These are phyloP conservation scores for Uncinocarpus reesii DNA, from an alignment of 2,329 filamentous ascomycete species.

Conservation along the genomic window DNA sequence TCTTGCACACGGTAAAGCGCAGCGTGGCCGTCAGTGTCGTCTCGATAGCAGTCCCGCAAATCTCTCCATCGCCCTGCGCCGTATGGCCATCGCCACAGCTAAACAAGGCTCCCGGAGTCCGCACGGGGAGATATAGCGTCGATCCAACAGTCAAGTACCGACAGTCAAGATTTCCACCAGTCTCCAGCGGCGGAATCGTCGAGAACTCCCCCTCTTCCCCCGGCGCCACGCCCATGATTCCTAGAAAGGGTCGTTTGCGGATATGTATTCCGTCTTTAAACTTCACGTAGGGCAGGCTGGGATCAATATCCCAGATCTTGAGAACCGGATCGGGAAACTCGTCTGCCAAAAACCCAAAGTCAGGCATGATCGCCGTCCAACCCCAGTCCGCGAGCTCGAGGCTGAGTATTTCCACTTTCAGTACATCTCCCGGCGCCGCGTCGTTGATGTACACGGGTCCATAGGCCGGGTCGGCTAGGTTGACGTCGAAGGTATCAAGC, in stretches of 20 bases:
- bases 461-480: conserved; percentile 40
- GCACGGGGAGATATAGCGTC: conserved; percentile 42
- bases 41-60: conserved; percentile 49
- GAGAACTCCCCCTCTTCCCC: conserved; percentile 37
- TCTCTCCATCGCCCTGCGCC: conserved; percentile 46
- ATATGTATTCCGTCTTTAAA: conserved; percentile 43
- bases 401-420: conserved; percentile 43
- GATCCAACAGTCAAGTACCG: conserved; percentile 41
- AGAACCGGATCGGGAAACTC: conserved; percentile 39
- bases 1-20: conserved; percentile 41
- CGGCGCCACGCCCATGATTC: conserved; percentile 44
- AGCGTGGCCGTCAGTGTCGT: conserved; percentile 43
- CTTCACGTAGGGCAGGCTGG: conserved; percentile 31
- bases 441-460: conserved; percentile 43
- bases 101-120: conserved; percentile 43
- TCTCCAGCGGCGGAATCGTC: conserved; percentile 43
- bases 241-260: conserved; percentile 44
- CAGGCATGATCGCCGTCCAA: conserved; percentile 45
- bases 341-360: conserved; percentile 43
- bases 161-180: conserved; percentile 48
- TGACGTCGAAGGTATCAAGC: conserved; percentile 35
- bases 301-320: conserved; percentile 43
- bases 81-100: conserved; percentile 48
- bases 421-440: conserved; percentile 43
- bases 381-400: conserved; percentile 41